These are phyloP conservation scores for Rhodotorula sp. DNA, from an alignment of 1,284 basidiomycete genomes.

Conservation along the genomic window DNA sequence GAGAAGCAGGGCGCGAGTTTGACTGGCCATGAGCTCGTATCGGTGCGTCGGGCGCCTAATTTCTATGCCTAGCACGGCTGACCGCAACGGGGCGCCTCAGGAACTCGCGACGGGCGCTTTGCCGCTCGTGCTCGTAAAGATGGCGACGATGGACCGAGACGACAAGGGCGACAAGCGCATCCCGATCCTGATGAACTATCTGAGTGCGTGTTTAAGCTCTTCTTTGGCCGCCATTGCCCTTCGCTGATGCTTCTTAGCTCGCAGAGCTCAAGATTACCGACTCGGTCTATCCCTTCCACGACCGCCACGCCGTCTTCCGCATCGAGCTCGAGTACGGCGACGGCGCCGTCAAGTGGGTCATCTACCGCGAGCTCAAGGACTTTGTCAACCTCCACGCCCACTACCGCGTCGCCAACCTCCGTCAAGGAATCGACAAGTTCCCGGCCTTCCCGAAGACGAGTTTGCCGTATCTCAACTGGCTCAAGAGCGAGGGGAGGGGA, in stretches of 20 bases:
- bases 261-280: conserved; percentile 73
- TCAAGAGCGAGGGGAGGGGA: conserved; percentile 50
- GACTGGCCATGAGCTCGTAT: conserved; percentile 36
- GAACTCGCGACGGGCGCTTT: conserved; percentile 37
- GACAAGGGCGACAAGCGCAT: conserved; percentile 41
- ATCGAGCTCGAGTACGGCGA: conserved; percentile 93
- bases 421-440: conserved; percentile 55
- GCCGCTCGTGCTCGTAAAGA: conserved; percentile 40
- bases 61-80: neutral
- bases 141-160: conserved; percentile 41
- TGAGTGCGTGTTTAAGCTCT: conserved; percentile 50
- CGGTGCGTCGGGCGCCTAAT: conserved; percentile 10
- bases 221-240: no score
- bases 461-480: conserved; percentile 79
- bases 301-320: conserved; percentile 77
- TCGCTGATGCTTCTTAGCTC: no score
- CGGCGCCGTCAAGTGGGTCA: conserved; percentile 84
- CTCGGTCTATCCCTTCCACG: conserved; percentile 75
- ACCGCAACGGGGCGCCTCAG: neutral
- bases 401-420: conserved; percentile 75
- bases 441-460: conserved; percentile 88
- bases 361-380: conserved; percentile 91
- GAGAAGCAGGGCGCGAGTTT: conserved; percentile 29
- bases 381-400: conserved; percentile 89
- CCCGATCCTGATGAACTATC: conserved; percentile 68